Evolutionary conservation across 805 yeast species (phyloP), one percentile per base, ranked within the genome.

Genomic region (Metschnikowia gelsemii): DNA sequence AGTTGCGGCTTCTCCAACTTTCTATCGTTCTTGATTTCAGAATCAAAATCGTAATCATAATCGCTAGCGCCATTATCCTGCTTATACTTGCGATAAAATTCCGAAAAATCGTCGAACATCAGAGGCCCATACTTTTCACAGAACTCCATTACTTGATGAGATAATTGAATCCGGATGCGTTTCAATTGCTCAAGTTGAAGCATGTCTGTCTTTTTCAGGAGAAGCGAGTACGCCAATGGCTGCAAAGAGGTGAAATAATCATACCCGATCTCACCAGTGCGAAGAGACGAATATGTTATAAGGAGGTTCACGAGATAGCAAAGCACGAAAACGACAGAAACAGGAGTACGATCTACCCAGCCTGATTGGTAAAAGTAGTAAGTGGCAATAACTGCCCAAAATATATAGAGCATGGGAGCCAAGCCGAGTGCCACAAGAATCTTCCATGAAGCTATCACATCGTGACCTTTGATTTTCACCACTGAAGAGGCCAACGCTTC

Each of bases 361-460:
- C 43, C 42, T 22, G 34, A 34, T 47, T 38, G 38, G 22, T 50
- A 50, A 20, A 54, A 38, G n/a, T 59, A 34, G 6, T 56, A 19
- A 1, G 50, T 46, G 3, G 68, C 70, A 23, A 66, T 49, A 8
- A 63, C 50, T 2, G 72, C 67, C 52, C 66, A 68, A 33, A 68
- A 64, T 3, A 64, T 59, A 46, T 69, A 68, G 18, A 69, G 56
- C 25, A 58, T 53, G 4, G 74, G 74, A 1, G 74, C 74, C 24
- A 67, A 49, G 1, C 61, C 68, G 35, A 69, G 53, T 0, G 73
- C 73, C 24, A 69, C 73, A 22, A 69, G 47, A 13, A 67, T 67
- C 46, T 69, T 69, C 74, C 74, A 69, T 1, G 73, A 64, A 5
- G 69, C 64, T 34, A 69, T 52, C 18, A 69, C 74, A 52, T 69